A percentile compares a stretch with the other conserved stretches of the same genome.
phyloP scores from a whole-genome alignment of 371 early-diverging fungal genomes.

The Mucor velutinosus region DNA sequence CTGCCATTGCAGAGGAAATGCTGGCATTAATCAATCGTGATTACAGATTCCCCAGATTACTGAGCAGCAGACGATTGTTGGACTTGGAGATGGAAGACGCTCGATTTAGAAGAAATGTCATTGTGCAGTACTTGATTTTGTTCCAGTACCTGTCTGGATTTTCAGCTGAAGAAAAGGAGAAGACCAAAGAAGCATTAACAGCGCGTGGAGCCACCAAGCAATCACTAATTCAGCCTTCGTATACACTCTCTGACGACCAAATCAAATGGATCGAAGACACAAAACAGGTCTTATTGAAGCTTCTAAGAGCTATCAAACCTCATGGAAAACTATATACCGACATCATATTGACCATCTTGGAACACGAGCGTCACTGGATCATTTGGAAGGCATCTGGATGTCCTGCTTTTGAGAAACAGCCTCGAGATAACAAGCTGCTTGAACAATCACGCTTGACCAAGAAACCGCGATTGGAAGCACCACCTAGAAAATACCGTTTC shows the following conservation, averaged over 20 bases:
- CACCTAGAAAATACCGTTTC: constrained; percentile 30
- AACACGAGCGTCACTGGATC: constrained; percentile 50
- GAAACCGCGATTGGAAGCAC: constrained; percentile 25
- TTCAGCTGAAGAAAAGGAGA: constrained; percentile 38
- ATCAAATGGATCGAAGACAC: constrained; percentile 38
- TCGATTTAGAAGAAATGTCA: constrained; percentile 74
- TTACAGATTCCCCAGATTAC: constrained; percentile 73
- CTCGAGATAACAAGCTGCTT: constrained; percentile 27
- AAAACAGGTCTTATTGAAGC: constrained; percentile 17
- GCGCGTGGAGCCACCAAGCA: constrained; percentile 38
- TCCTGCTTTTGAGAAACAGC: constrained; percentile 47
- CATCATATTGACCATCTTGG: constrained; percentile 39
- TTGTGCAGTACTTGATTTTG: constrained; percentile 78
- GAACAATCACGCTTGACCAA: constrained; percentile 22
- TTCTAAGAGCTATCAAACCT: constrained; percentile 42
- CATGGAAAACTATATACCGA: constrained; percentile 50
- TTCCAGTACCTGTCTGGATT: constrained; percentile 64
- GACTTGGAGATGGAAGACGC: constrained; percentile 73
- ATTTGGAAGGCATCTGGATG: constrained; percentile 55
- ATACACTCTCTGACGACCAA: constrained; percentile 38
- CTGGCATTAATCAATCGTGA: constrained; percentile 41
- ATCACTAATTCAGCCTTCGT: constrained; percentile 34
- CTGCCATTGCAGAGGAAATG: constrained; percentile 33
- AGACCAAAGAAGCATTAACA: constrained; percentile 33
- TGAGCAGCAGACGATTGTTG: constrained; percentile 73